Evolutionary conservation across 2,329 filamentous ascomycete genomes (phyloP), one percentile per base, ranked within the genome.

Genomic region (Bipolaris gigantea): DNA sequence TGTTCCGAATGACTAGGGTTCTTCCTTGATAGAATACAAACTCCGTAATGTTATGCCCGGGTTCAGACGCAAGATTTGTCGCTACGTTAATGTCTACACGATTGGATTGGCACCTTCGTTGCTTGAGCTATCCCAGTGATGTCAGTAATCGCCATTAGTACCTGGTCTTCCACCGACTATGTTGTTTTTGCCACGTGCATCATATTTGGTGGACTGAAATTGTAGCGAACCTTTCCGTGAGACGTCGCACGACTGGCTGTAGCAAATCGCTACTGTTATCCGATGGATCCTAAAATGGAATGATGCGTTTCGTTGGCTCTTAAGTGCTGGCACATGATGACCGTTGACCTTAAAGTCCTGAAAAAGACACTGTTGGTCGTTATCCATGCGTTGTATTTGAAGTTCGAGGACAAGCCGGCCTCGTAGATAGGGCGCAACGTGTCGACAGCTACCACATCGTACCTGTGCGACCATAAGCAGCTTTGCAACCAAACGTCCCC

Each of bases 391-490:
- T 23, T 33, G 11, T 19, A 32, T 32, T 33, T 33, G 25, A 35
- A 38, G 8, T 15, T 34, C 19, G 27, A 48, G 39, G 25, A 16
- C 25, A 25, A 48, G 34, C 23, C 39, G 33, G 45, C n/a, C 34
- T 33, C 46, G 39, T 44, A 39, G 44, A 27, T 46, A 33, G 32
- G 48, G 39, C 43, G 43, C 60, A 61, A 63, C 58, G 60, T 66
- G 60, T 62, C 57, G 50, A 34, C n/a, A 40, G 11, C 23, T 50
- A 56, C 50, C 50, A 45, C 56, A 51, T 49, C 43, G 46, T 25
- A 25, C 25, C n/a, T 44, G 60, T 60, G 33, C 27, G 15, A 59
- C 54, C 21, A 19, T 52, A 53, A 47, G 42, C 35, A 33, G 43
- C 27, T 36, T 42, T 38, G 19, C 19, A 52, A 23, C 35, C 42